A percentile compares a stretch with the other conserved stretches of the same genome.
These are phyloP conservation scores for Margaritispora aquatica DNA, from an alignment of 495 filamentous ascomycete genomes.

Conservation along the genomic window DNA sequence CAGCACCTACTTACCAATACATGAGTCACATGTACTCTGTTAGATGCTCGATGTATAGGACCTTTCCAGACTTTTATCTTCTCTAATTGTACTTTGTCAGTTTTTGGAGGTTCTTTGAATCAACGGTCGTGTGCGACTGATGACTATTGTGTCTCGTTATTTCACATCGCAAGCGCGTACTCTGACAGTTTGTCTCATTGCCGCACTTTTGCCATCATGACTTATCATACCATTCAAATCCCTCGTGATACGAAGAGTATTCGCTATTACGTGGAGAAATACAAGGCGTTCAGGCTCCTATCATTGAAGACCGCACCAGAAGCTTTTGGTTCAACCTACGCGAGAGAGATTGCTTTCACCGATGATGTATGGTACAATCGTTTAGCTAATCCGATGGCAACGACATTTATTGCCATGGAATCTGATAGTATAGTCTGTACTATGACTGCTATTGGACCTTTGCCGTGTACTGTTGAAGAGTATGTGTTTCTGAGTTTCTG, in stretches of 20 bases:
- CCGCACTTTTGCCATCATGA: constrained; percentile 3
- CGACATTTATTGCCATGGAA: constrained; percentile 34
- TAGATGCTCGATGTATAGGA: constrained; percentile 5
- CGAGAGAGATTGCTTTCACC: constrained; percentile 34
- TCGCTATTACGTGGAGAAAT: constrained; percentile 22
- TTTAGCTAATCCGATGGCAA: constrained; percentile 38
- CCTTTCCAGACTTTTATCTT: not conserved
- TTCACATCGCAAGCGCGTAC: not conserved
- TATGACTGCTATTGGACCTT: constrained; percentile 17
- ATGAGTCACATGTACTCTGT: constrained; percentile 12
- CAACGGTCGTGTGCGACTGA: not conserved
- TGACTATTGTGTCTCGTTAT: not conserved
- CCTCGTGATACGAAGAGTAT: constrained; percentile 23
- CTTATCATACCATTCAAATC: constrained; percentile 19
- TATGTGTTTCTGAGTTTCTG: constrained; percentile 4
- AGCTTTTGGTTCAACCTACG: constrained; percentile 45
- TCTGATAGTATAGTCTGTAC: constrained; percentile 18
- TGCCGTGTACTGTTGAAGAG: constrained; percentile 18
- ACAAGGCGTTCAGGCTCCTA: constrained; percentile 30
- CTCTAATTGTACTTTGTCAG: not conserved
- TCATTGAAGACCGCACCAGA: constrained; percentile 28
- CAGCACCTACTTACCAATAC: not conserved
- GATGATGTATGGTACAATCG: constrained; percentile 36
- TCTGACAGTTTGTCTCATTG: not conserved
- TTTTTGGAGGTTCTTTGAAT: not conserved